Conservation (phyloP, 2,329 filamentous ascomycete species). For the Phialemoniopsis sp. region DNA sequence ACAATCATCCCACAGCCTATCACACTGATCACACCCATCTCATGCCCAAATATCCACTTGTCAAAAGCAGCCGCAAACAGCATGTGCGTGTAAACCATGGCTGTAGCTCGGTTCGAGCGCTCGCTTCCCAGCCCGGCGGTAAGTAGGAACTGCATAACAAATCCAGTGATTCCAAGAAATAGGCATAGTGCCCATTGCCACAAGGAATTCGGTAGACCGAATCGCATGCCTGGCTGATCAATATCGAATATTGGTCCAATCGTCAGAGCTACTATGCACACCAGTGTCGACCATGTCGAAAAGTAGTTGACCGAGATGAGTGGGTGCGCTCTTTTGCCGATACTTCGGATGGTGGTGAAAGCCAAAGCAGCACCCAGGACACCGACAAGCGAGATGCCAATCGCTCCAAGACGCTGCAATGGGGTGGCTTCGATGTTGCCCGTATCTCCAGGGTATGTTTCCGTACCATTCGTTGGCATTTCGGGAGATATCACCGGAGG, state of each 20-base stretch:
- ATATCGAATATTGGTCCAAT: constrained; percentile 39
- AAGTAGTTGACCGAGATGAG: constrained; percentile 89
- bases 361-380: constrained; percentile 73
- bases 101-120: constrained; percentile 54
- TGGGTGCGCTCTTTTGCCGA: constrained; percentile 75
- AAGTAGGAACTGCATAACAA: constrained; percentile 84
- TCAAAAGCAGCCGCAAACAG: constrained; percentile 51
- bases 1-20: constrained; percentile 48
- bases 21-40: constrained; percentile 44
- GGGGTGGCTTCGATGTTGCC: constrained; percentile 1
- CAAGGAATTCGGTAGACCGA: constrained; percentile 32
- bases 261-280: constrained; percentile 59
- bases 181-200: constrained; percentile 64
- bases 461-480: no score
- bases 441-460: no score
- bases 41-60: constrained; percentile 45
- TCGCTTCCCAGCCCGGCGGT: constrained; percentile 73
- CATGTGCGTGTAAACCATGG: constrained; percentile 57
- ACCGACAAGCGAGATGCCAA: constrained; percentile 58
- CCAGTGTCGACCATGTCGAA: constrained; percentile 62
- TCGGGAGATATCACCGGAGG: background rate
- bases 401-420: constrained; percentile 12
- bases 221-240: constrained; percentile 39
- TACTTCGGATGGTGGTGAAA: constrained; percentile 72
- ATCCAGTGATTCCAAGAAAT: constrained; percentile 69